Evolutionary conservation across 352 stramenopile genomes (phyloP).

Genomic region (Phytophthora litchii): DNA sequence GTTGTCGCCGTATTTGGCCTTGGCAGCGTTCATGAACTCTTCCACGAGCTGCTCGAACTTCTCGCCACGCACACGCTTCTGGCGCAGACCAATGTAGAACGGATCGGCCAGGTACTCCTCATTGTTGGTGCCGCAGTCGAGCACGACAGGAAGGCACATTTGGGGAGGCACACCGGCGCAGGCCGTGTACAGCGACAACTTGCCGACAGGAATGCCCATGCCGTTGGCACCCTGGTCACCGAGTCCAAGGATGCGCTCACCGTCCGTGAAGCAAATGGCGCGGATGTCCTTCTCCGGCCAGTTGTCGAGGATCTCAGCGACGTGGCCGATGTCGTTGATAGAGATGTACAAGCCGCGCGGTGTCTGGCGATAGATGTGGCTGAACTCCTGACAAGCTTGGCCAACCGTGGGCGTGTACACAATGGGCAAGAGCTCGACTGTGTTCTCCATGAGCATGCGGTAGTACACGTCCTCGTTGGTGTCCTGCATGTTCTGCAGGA

Average conservation of each 20-base stretch:
- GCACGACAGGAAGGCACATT: conserved; percentile 93
- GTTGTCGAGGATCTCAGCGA: conserved; percentile 93
- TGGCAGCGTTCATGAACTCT: conserved; percentile 96
- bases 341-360: conserved; percentile 93
- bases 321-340: conserved; percentile 78
- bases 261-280: conserved; percentile 97
- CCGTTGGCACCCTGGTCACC: conserved; percentile 93
- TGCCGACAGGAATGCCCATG: conserved; percentile 95
- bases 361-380: conserved; percentile 87
- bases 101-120: conserved; percentile 91
- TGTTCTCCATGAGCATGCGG: conserved; percentile 89
- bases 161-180: conserved; percentile 93
- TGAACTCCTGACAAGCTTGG: conserved; percentile 92
- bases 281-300: conserved; percentile 96
- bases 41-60: conserved; percentile 95
- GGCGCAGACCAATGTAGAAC: conserved; percentile 95
- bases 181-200: conserved; percentile 94
- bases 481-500: conserved; percentile 92
- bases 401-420: conserved; percentile 98
- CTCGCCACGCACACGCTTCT: conserved; percentile 87
- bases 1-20: conserved; percentile 85
- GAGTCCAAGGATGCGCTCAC: conserved; percentile 94
- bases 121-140: conserved; percentile 98
- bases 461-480: conserved; percentile 93
- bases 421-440: conserved; percentile 93